Percentiles rank a stretch among this genome's conserved stretches.
These are phyloP conservation scores for Amylocystis lapponica DNA, from an alignment of 768 basidiomycete species.

Conservation along the genomic window DNA sequence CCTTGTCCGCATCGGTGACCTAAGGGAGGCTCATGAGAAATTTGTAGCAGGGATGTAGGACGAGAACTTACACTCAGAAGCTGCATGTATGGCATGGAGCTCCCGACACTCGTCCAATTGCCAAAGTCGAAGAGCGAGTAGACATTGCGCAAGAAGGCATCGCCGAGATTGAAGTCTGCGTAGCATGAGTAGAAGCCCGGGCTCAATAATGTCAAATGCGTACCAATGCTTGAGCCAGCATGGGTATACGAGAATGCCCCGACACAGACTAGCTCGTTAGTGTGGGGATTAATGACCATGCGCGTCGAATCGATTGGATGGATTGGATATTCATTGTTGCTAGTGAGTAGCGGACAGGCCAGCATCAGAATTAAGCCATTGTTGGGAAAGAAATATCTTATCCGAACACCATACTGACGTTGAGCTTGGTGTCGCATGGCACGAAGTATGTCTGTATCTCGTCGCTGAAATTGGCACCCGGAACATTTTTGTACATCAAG, in stretches of 20 bases:
- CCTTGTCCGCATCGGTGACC: conserved; percentile 3
- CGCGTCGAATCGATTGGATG: conserved; percentile 1
- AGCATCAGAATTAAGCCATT: background rate
- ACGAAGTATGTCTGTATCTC: background rate
- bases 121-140: conserved; percentile 13
- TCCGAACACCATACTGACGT: conserved; percentile 7
- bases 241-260: background rate
- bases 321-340: conserved; percentile 2
- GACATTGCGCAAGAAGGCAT: conserved; percentile 18
- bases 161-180: conserved; percentile 17
- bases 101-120: background rate
- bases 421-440: conserved; percentile 9
- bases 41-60: background rate
- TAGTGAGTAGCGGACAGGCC: background rate
- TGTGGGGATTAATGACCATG: background rate
- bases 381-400: background rate
- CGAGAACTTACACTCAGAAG: conserved; percentile 3
- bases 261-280: background rate
- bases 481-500: conserved; percentile 6
- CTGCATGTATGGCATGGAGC: background rate
- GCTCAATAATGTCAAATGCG: background rate
- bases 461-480: conserved; percentile 1
- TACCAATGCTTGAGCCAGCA: background rate
- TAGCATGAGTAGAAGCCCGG: background rate
- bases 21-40: background rate